Evolutionary conservation across 2,329 filamentous ascomycete species (phyloP), one percentile per base, ranked within the genome.

Genomic region (Penicillium verrucosum): DNA sequence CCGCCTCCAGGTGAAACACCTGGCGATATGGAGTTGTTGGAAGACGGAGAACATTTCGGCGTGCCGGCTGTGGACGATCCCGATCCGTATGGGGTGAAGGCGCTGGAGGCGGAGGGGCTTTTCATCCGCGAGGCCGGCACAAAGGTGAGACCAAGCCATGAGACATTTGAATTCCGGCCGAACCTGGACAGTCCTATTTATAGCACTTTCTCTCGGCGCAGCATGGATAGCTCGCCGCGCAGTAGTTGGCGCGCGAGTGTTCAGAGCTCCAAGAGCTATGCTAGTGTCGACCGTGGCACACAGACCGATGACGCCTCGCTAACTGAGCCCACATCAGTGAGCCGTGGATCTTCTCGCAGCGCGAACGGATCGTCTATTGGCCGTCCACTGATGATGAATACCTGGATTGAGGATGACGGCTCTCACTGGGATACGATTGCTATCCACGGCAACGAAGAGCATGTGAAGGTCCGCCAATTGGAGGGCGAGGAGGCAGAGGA

Each of bases 61-160:
- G 80, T 96, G 16, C 92, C 91, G 0, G 86, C 88, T 60, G 76
- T 79, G 4, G 85, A 92, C 53, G 93, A 97, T 65, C 92, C 92
- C 0, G 93, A 97, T 71, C 93, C 93, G 0, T 97, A 90, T 69
- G 93, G 93, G 25, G 89, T 97, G 27, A 83, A 92, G 61, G 92
- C 93, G 8, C 77, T 97, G n/a, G 91, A 96, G 70, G 70, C 69
- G 16, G 89, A 92, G 59, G 93, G 93, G 2, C 78, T 97, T 54
- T 90, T 93, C 65, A 94, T 97, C 63, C 85, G 89, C 51, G 92
- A 97, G 76, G 92, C 92, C n/a, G 92, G 91, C 34, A 88, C 87
- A 2, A 84, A 86, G 48, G 80, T 84, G 52, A 81, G 90, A 54
- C 90, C 92, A 2, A 81, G 84, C 25, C 91, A 88, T 77, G 90